A percentile compares a stretch with the other conserved stretches of the same genome.
phyloP scores from a whole-genome alignment of 2,329 filamentous ascomycete species.

The Microsporum canis region DNA sequence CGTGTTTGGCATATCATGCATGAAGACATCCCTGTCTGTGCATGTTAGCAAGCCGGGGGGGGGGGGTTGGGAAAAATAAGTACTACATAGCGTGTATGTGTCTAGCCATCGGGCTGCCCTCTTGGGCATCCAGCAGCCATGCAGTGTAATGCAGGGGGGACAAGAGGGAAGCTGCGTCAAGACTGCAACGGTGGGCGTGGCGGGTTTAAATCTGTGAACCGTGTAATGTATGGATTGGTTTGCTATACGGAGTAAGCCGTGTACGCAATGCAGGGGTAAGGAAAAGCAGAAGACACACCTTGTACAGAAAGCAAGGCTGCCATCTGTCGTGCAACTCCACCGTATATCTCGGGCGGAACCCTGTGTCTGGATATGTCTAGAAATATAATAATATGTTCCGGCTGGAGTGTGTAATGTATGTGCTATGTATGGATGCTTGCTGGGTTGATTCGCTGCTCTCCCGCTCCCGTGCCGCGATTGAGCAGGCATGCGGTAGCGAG shows the following conservation, averaged over 20 bases:
- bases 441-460: not conserved
- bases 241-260: not conserved
- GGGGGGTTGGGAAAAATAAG: not conserved
- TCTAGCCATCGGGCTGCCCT: not conserved
- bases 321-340: too few species aligned
- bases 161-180: not conserved
- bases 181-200: not conserved
- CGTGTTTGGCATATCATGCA: not conserved
- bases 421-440: too few species aligned
- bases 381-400: too few species aligned
- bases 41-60: not conserved
- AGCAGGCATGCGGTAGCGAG: not conserved
- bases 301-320: too few species aligned
- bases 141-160: not conserved
- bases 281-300: not conserved
- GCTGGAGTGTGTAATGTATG: too few species aligned
- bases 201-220: not conserved
- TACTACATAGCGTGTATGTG: too few species aligned
- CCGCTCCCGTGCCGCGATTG: not conserved
- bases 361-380: too few species aligned
- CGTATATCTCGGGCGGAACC: too few species aligned
- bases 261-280: not conserved
- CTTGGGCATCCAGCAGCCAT: not conserved
- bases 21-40: not conserved
- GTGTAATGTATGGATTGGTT: not conserved